Conservation (phyloP, 371 early-diverging fungal genomes). For the Umbelopsis sp. region DNA sequence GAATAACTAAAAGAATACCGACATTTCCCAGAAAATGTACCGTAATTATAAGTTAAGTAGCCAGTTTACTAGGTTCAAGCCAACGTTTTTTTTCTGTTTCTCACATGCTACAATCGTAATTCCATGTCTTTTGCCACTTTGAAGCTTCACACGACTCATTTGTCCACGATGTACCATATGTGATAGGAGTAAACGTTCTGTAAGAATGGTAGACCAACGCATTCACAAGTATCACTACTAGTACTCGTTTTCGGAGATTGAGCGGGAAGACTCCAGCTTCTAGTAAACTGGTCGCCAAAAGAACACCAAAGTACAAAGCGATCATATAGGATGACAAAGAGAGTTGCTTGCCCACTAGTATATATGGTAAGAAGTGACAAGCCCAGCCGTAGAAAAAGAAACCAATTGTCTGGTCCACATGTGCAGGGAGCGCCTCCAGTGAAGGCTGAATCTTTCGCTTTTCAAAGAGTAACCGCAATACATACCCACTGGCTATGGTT, state of each 20-base stretch:
- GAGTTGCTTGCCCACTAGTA: constrained; percentile 91
- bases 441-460: neutral
- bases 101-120: constrained; percentile 1
- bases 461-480: neutral
- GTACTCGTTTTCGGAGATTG: constrained; percentile 26
- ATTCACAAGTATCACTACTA: constrained; percentile 50
- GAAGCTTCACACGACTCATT: constrained; percentile 46
- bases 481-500: neutral
- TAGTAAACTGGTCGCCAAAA: constrained; percentile 68
- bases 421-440: neutral
- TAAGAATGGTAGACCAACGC: constrained; percentile 33
- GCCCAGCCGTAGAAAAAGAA: constrained; percentile 87
- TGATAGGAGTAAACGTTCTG: constrained; percentile 72
- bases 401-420: constrained; percentile 61
- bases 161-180: constrained; percentile 82
- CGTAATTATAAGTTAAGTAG: too few relatives aligned
- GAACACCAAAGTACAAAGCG: constrained; percentile 82
- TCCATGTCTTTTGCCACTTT: neutral
- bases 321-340: constrained; percentile 98
- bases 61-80: neutral
- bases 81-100: neutral
- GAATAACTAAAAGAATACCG: too few relatives aligned
- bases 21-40: too few relatives aligned
- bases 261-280: constrained; percentile 67
- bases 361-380: constrained; percentile 94